phyloP scores from a whole-genome alignment of 179 eudicot species.

The Beta lomatogona region DNA sequence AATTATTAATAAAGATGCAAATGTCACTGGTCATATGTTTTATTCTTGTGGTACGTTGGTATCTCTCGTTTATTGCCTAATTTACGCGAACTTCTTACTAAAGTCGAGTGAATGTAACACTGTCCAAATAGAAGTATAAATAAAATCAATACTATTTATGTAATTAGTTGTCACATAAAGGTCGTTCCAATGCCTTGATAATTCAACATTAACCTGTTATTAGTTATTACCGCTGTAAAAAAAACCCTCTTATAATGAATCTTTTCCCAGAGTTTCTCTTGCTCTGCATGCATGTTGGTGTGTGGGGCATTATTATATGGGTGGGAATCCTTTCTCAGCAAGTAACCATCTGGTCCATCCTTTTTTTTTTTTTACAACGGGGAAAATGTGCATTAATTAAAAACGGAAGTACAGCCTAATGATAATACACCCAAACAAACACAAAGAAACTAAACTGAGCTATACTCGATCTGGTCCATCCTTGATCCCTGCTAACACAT shows the following conservation, averaged over 20 bases:
- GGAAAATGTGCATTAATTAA: too few species aligned
- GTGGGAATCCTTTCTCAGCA: slow-evolving; percentile 12
- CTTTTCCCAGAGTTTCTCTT: neutral
- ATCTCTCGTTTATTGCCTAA: too few species aligned
- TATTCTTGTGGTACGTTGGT: too few species aligned
- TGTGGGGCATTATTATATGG: slow-evolving; percentile 1
- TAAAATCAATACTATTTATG: neutral
- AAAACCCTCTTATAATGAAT: too few species aligned
- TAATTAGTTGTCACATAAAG: neutral
- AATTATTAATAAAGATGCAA: too few species aligned
- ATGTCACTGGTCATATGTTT: too few species aligned
- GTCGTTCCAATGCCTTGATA: neutral
- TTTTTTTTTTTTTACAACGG: too few species aligned
- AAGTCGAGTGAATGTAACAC: neutral
- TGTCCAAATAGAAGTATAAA: neutral
- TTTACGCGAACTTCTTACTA: too few species aligned
- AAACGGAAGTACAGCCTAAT: too few species aligned
- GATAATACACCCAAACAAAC: too few species aligned
- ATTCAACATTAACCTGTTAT: slow-evolving; percentile 3
- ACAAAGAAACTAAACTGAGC: too few species aligned
- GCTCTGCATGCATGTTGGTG: neutral
- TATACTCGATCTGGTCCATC: slow-evolving; percentile 12
- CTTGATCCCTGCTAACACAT: slow-evolving; percentile 21
- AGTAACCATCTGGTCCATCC: slow-evolving; percentile 8
- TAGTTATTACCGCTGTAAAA: too few species aligned